Evolutionary conservation across 2,329 filamentous ascomycete genomes (phyloP), one percentile per base, ranked within the genome.

Genomic region (Penicillium sumatraense): DNA sequence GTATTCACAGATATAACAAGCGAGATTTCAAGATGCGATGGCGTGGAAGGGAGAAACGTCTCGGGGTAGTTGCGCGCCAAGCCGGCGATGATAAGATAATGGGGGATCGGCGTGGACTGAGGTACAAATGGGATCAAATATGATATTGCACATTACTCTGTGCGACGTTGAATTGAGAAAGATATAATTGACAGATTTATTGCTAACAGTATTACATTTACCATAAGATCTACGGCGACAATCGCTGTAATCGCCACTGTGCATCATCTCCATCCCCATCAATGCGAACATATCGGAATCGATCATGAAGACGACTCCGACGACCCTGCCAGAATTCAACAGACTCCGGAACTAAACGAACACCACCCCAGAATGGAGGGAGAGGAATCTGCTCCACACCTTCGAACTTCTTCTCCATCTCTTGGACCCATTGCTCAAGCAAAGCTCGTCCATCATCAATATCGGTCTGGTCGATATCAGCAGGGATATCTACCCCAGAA

Each of bases 301-400:
- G 88, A 80, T 99, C 95, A 77, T 99, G 95, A 74, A 99, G 77
- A 56, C 95, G 83, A 76, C 89, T 96, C 70, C 91, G 84, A 66
- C 95, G 84, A 2, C 95, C 95, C 80, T 97, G 93, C 85, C 95
- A 99, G 73, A 99, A 99, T 82, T 99, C 95, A 46, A 99, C 83
- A 65, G 86, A 85, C 69, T 92, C 89, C 0, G 95, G 93, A 60
- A 93, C 82, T 57, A 99, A 84, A 65, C 93, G 86, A 72, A 97
- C 72, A 0, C 95, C 95, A 26, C 95, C 95, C 95, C 95, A 99
- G 72, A 96, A 97, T 9, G 90, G 88, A 3, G 95, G 95, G 47
- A 97, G 87, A 1, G 93, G 93, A 62, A 99, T 96, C 53, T 89
- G 77, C 24, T 96, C 89, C 61, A 83, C 68, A 2, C 86, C 90